Evolutionary conservation across 2,329 filamentous ascomycete genomes (phyloP).

Genomic region (Aspergillus aculeatinus): DNA sequence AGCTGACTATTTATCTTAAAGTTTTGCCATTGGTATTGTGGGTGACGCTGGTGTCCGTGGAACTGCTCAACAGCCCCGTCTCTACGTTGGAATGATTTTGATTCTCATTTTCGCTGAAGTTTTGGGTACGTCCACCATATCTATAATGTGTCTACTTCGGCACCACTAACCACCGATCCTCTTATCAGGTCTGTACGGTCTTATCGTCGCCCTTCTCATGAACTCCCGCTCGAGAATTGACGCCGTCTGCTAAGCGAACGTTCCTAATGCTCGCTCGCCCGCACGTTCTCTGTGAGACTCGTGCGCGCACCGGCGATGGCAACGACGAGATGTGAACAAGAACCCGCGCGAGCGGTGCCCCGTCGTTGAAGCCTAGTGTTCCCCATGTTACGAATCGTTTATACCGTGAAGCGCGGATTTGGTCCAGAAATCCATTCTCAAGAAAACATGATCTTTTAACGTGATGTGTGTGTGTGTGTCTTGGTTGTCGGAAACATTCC

Average conservation of each 20-base stretch:
- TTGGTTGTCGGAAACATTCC: neutral
- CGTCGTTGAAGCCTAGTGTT: neutral
- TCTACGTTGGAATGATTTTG: conserved; percentile 97
- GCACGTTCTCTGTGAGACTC: conserved; percentile 13
- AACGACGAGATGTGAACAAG: neutral
- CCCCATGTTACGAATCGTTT: neutral
- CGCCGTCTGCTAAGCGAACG: conserved; percentile 56
- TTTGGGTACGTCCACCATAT: conserved; percentile 67
- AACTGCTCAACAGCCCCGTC: conserved; percentile 54
- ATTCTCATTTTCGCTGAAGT: conserved; percentile 99
- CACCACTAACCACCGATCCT: neutral
- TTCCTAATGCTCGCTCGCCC: neutral
- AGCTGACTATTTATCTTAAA: conserved; percentile 22
- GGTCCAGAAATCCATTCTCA: neutral
- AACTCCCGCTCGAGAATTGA: conserved; percentile 82
- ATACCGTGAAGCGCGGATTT: neutral
- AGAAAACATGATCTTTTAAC: conserved; percentile 2
- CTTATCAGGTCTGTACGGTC: conserved; percentile 83
- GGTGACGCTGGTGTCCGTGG: conserved; percentile 57
- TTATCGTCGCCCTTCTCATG: conserved; percentile 99
- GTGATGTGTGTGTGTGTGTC: neutral
- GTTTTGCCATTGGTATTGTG: conserved; percentile 84
- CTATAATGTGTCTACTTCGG: neutral
- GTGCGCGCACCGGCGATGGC: conserved; percentile 15
- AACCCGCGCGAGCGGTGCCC: neutral